Percentiles rank a stretch among this genome's conserved stretches.
Evolutionary conservation across 805 yeast species (phyloP).

Genomic region (Dipodascopsis uninucleata): DNA sequence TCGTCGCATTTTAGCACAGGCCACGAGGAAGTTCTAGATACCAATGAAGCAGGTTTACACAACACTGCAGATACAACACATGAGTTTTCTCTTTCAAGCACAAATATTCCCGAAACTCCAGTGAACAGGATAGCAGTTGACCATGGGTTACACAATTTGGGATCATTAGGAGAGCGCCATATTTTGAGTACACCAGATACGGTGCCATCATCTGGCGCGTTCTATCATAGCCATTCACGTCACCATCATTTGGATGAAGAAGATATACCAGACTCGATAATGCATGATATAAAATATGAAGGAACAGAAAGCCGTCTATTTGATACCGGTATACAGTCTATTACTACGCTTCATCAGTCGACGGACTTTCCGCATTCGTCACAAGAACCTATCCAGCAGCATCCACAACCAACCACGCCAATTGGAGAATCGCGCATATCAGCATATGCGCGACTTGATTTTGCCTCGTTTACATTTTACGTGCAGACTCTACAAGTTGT

Average conservation of each 20-base stretch:
- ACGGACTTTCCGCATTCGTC: background rate
- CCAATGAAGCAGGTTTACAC: no score
- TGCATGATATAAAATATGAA: constrained; percentile 5
- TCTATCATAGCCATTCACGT: constrained; percentile 1
- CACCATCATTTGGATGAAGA: no score
- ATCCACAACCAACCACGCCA: background rate
- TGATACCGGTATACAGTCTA: background rate
- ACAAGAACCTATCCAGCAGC: background rate
- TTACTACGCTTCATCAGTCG: background rate
- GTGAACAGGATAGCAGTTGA: constrained; percentile 2
- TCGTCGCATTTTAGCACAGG: no score
- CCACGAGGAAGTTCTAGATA: no score
- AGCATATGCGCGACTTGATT: constrained; percentile 62
- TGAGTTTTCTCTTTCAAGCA: no score
- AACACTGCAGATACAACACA: no score
- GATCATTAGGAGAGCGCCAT: constrained; percentile 2
- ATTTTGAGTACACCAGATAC: constrained; percentile 12
- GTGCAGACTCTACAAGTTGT: constrained; percentile 94
- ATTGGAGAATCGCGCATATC: constrained; percentile 38
- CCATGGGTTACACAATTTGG: background rate
- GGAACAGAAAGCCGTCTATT: no score
- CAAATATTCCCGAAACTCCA: constrained; percentile 6
- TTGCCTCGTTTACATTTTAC: constrained; percentile 88
- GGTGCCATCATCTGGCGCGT: constrained; percentile 10
- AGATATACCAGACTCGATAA: background rate